Percentiles rank a stretch among this genome's conserved stretches.
phyloP scores from a whole-genome alignment of 768 basidiomycete species.

The Trametes coccinea region DNA sequence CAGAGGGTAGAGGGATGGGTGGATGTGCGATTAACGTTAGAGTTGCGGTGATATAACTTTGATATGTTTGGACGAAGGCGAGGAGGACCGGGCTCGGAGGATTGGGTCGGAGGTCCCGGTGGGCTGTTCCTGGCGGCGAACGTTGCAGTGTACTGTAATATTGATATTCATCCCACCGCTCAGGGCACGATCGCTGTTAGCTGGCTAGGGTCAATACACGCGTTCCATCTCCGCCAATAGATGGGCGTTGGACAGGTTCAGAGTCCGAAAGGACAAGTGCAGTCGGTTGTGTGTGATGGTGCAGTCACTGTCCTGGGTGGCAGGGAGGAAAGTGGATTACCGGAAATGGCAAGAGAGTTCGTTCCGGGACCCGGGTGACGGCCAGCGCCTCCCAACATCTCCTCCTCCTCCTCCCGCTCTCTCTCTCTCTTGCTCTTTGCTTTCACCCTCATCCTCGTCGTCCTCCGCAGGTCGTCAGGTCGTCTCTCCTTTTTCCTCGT shows the following conservation, averaged over 20 bases:
- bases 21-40: neutral
- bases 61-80: neutral
- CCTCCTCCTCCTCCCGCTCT: neutral
- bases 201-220: too few relatives aligned
- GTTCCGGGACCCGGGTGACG: neutral
- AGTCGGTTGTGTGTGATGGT: neutral
- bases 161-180: too few relatives aligned
- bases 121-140: too few relatives aligned
- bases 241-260: neutral
- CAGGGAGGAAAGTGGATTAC: neutral
- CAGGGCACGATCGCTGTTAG: too few relatives aligned
- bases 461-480: conserved; percentile 16
- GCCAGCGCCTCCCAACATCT: neutral
- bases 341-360: neutral
- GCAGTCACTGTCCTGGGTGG: neutral
- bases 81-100: neutral
- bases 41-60: neutral
- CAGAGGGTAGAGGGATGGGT: neutral
- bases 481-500: conserved; percentile 9
- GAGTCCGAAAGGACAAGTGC: too few relatives aligned
- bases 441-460: neutral
- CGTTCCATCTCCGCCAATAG: too few relatives aligned
- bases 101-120: too few relatives aligned
- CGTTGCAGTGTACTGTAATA: too few relatives aligned
- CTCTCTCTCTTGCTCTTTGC: neutral